Evolutionary conservation across 768 basidiomycete genomes (phyloP).

Genomic region (Podaxis mareebaensis): DNA sequence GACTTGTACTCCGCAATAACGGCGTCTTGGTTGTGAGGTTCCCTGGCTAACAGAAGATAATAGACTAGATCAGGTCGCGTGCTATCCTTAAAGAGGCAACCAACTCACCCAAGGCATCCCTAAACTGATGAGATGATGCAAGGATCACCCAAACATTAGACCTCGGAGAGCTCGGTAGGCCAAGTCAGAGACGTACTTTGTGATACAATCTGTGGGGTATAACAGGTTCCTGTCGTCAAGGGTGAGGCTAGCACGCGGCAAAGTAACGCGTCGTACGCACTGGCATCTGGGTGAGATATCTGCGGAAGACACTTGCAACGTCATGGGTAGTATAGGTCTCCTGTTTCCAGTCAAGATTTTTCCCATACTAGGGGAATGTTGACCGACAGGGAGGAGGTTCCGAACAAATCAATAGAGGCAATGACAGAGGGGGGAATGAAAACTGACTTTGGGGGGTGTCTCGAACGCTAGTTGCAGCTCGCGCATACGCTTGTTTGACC

Average conservation of each 20-base stretch:
- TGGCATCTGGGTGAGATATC: conserved; percentile 96
- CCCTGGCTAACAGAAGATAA: conserved; percentile 48
- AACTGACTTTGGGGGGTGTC: conserved; percentile 74
- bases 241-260: conserved; percentile 13
- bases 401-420: conserved; percentile 2
- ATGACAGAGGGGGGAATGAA: conserved; percentile 3
- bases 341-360: conserved; percentile 86
- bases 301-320: conserved; percentile 92
- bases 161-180: conserved; percentile 6
- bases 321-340: conserved; percentile 92
- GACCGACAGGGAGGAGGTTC: conserved; percentile 4
- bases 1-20: conserved; percentile 79
- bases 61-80: not conserved
- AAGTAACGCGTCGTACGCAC: conserved; percentile 47
- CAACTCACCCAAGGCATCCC: conserved; percentile 68
- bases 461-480: conserved; percentile 93
- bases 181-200: conserved; percentile 53
- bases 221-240: conserved; percentile 75
- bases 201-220: conserved; percentile 92
- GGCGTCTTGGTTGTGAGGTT: conserved; percentile 67
- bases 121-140: conserved; percentile 54
- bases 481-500: conserved; percentile 94
- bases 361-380: conserved; percentile 71
- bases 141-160: conserved; percentile 6
- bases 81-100: conserved; percentile 8